These are phyloP conservation scores for Erysimum cheiri DNA, from an alignment of 441 rosid species.

Conservation along the genomic window DNA sequence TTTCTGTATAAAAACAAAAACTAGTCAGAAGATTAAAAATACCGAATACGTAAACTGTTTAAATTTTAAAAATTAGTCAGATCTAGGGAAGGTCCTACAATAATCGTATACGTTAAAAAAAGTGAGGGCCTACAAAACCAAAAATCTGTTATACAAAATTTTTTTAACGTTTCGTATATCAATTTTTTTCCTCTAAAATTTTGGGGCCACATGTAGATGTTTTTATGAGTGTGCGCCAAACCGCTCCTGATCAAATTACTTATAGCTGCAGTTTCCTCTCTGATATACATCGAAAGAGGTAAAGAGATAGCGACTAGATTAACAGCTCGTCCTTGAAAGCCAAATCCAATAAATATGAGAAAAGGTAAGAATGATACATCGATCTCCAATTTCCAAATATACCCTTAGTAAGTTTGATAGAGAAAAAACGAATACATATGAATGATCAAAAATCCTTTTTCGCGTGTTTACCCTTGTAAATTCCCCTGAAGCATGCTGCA, in stretches of 20 bases:
- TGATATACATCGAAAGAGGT: background rate
- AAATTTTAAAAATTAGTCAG: too few relatives aligned
- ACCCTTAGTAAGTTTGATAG: background rate
- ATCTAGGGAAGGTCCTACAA: too few relatives aligned
- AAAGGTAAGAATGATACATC: background rate
- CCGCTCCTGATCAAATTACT: background rate
- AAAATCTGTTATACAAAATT: too few relatives aligned
- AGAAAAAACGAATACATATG: too few relatives aligned
- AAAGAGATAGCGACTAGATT: background rate
- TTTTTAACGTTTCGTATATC: too few relatives aligned
- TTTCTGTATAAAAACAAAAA: background rate
- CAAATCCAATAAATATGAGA: background rate
- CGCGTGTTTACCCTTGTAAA: background rate
- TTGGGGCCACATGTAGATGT: background rate
- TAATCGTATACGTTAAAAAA: too few relatives aligned
- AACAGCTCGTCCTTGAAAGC: background rate
- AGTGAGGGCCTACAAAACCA: too few relatives aligned
- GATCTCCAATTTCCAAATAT: slow-evolving; percentile 6
- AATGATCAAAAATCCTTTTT: background rate
- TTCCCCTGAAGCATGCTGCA: background rate
- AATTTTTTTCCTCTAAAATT: background rate
- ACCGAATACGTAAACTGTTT: too few relatives aligned
- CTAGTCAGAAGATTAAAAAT: background rate
- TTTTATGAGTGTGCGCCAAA: background rate
- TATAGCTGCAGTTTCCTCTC: too few relatives aligned